Conservation (phyloP, 306 rosid species). For the Heteromeles arbutifolia region DNA sequence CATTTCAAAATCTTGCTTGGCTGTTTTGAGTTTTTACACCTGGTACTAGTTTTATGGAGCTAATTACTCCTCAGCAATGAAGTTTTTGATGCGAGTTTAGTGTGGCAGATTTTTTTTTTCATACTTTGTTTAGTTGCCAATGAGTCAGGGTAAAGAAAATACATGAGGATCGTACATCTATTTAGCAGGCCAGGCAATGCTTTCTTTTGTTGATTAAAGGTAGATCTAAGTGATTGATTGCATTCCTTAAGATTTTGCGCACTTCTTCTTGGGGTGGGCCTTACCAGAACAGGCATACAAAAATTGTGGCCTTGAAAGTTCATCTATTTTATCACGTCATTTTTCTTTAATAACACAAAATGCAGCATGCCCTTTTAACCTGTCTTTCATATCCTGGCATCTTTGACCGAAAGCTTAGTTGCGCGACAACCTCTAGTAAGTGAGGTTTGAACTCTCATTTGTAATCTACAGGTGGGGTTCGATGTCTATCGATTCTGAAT, state of each 20-base stretch:
- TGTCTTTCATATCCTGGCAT: not conserved
- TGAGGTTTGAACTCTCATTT: slow-evolving; percentile 13
- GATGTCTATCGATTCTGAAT: slow-evolving; percentile 82
- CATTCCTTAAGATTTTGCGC: not conserved
- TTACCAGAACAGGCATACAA: not conserved
- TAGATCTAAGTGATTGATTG: not conserved
- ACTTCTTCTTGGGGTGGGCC: not conserved
- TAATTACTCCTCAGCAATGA: not conserved
- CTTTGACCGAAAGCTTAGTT: not conserved
- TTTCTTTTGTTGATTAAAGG: not conserved
- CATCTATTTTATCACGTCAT: not conserved
- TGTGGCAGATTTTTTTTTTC: not conserved
- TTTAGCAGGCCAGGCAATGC: not conserved
- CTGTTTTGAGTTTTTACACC: not conserved
- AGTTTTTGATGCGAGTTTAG: not conserved
- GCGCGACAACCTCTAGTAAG: not conserved
- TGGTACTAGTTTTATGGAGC: not conserved
- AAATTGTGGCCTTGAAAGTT: not conserved
- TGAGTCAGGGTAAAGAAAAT: not conserved
- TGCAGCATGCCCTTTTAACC: not conserved
- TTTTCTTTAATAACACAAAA: not conserved
- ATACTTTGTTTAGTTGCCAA: not conserved
- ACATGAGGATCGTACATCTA: not conserved
- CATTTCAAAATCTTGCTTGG: not conserved
- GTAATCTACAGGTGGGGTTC: slow-evolving; percentile 73